Conservation (phyloP, 768 basidiomycete species). For the Exidia glandulosa region DNA sequence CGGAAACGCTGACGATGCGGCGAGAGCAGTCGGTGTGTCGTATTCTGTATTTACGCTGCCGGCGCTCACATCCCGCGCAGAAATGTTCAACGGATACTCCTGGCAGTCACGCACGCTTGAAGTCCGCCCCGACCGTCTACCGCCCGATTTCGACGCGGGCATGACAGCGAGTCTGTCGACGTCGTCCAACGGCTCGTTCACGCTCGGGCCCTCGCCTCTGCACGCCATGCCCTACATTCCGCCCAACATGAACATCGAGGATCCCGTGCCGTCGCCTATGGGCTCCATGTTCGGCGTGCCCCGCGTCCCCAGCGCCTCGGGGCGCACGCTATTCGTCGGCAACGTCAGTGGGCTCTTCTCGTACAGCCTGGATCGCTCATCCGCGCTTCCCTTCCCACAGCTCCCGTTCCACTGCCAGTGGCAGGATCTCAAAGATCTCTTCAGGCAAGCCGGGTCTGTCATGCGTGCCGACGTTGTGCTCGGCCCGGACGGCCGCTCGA, state of each 20-base stretch:
- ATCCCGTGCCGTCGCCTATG: background rate
- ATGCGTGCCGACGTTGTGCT: conserved; percentile 85
- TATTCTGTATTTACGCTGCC: background rate
- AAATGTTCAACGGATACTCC: conserved; percentile 93
- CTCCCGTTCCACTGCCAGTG: conserved; percentile 91
- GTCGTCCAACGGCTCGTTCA: no score
- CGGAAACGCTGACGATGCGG: conserved; percentile 89
- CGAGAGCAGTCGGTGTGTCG: conserved; percentile 58
- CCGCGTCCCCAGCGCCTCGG: conserved; percentile 5
- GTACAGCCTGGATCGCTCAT: background rate
- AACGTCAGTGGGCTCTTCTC: conserved; percentile 47
- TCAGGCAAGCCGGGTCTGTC: conserved; percentile 82
- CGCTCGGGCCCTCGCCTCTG: background rate
- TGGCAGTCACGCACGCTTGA: conserved; percentile 93
- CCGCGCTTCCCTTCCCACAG: conserved; percentile 32
- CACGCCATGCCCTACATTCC: background rate
- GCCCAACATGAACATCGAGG: background rate
- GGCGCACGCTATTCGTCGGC: conserved; percentile 60
- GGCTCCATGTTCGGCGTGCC: conserved; percentile 2
- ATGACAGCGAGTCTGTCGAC: no score
- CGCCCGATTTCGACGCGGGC: conserved; percentile 42
- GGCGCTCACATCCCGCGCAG: conserved; percentile 18
- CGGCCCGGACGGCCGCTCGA: conserved; percentile 76
- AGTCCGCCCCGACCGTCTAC: conserved; percentile 79
- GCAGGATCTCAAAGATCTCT: conserved; percentile 97